phyloP scores from a whole-genome alignment of 257 asterid genomes.

The Capsicum pubescens region DNA sequence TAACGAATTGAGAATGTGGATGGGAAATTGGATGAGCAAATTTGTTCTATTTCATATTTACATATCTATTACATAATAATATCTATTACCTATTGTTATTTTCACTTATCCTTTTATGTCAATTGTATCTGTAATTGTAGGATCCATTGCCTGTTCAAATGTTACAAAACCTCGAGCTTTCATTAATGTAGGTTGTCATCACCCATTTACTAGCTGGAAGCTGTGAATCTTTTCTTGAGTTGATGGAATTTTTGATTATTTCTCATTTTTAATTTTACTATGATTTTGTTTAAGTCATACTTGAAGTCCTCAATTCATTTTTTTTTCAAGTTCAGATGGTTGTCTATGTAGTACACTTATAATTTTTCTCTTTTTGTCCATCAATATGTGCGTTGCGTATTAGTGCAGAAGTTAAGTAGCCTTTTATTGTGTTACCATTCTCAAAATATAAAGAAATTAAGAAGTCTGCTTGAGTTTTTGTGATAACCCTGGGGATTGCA shows the following conservation, averaged over 20 bases:
- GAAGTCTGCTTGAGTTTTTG: background rate
- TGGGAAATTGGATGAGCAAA: constrained; percentile 88
- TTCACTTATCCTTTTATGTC: background rate
- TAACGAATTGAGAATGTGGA: constrained; percentile 94
- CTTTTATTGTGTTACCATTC: too few species aligned
- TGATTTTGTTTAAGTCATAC: background rate
- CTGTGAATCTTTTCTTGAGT: background rate
- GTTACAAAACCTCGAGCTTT: background rate
- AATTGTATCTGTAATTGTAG: constrained; percentile 47
- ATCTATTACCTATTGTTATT: background rate
- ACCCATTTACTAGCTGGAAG: constrained; percentile 33
- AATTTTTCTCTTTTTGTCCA: background rate
- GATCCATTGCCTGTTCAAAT: constrained; percentile 23
- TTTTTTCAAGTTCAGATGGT: background rate
- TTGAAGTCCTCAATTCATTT: background rate
- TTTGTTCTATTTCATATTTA: constrained; percentile 1
- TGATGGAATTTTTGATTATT: background rate
- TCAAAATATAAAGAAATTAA: too few species aligned
- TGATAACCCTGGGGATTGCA: background rate
- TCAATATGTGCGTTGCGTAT: background rate
- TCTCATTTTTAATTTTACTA: background rate
- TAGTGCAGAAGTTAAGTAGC: background rate
- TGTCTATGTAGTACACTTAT: background rate
- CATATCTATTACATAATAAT: background rate
- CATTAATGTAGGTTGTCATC: background rate